Evolutionary conservation across 331 rosid genomes (phyloP).

Genomic region (Acacia pycnantha): DNA sequence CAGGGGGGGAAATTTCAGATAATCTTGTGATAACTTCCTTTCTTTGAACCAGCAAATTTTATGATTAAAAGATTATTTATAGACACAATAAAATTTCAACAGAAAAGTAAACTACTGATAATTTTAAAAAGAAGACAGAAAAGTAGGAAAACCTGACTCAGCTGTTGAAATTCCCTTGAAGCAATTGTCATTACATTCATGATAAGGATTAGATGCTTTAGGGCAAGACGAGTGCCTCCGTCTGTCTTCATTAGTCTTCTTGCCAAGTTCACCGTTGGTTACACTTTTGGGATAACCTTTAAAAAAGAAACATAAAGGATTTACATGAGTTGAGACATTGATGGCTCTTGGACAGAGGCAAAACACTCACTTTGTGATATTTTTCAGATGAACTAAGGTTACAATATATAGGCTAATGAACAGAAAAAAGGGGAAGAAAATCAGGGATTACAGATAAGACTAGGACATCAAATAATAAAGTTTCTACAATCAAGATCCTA

Average conservation of each 20-base stretch:
- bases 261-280: conserved; percentile 41
- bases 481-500: too few relatives aligned
- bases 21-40: background rate
- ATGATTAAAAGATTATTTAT: background rate
- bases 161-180: conserved; percentile 36
- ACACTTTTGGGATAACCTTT: conserved; percentile 51
- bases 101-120: background rate
- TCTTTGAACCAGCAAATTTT: background rate
- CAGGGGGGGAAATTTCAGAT: background rate
- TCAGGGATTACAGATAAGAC: too few relatives aligned
- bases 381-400: too few relatives aligned
- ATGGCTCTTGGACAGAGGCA: background rate
- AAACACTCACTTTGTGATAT: too few relatives aligned
- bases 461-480: too few relatives aligned
- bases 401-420: too few relatives aligned
- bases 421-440: too few relatives aligned
- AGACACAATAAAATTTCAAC: background rate
- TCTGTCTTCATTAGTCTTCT: conserved; percentile 47
- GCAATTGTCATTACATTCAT: conserved; percentile 51
- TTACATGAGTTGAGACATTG: conserved; percentile 31
- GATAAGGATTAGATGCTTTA: conserved; percentile 73
- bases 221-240: conserved; percentile 42
- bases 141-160: conserved; percentile 34
- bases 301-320: conserved; percentile 7
- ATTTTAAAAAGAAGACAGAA: background rate